Evolutionary conservation across 768 basidiomycete species (phyloP).

Genomic region (Gloeostereum incarnatum): DNA sequence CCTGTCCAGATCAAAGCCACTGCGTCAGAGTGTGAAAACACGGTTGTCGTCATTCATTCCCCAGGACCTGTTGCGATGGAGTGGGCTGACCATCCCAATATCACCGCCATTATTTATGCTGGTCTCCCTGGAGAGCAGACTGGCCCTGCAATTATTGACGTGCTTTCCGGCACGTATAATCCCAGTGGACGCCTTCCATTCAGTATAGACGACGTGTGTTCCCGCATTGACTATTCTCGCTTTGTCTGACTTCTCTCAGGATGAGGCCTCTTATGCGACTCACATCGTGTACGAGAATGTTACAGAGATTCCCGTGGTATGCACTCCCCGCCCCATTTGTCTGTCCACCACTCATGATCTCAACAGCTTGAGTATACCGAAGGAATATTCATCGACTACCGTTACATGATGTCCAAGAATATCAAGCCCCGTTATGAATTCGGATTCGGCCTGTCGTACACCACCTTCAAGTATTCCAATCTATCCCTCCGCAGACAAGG

Average conservation of each 20-base stretch:
- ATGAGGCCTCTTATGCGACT: slow-evolving; percentile 30
- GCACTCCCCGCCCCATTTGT: not conserved
- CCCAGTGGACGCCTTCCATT: slow-evolving; percentile 65
- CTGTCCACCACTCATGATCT: not conserved
- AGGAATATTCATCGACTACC: slow-evolving; percentile 54
- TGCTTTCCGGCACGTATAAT: slow-evolving; percentile 70
- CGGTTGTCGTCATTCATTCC: slow-evolving; percentile 72
- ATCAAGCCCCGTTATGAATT: slow-evolving; percentile 54
- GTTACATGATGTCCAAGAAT: slow-evolving; percentile 45
- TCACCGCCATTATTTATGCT: slow-evolving; percentile 51
- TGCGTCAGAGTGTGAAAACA: slow-evolving; percentile 64
- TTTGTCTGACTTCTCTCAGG: slow-evolving; percentile 17
- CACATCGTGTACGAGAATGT: slow-evolving; percentile 31
- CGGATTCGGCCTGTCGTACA: slow-evolving; percentile 70
- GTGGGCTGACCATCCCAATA: slow-evolving; percentile 73
- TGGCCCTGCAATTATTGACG: slow-evolving; percentile 67
- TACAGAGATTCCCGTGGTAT: slow-evolving; percentile 21
- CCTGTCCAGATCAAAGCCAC: slow-evolving; percentile 39
- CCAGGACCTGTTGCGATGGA: slow-evolving; percentile 68
- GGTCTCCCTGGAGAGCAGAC: slow-evolving; percentile 68
- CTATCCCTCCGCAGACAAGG: slow-evolving; percentile 28
- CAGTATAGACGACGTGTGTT: slow-evolving; percentile 62
- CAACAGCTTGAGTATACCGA: slow-evolving; percentile 59
- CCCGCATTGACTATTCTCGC: slow-evolving; percentile 9
- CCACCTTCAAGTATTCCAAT: slow-evolving; percentile 57